A percentile compares a stretch with the other conserved stretches of the same genome.
Evolutionary conservation across 371 early-diverging fungal genomes (phyloP).

Genomic region (Rhizopus microsporus): DNA sequence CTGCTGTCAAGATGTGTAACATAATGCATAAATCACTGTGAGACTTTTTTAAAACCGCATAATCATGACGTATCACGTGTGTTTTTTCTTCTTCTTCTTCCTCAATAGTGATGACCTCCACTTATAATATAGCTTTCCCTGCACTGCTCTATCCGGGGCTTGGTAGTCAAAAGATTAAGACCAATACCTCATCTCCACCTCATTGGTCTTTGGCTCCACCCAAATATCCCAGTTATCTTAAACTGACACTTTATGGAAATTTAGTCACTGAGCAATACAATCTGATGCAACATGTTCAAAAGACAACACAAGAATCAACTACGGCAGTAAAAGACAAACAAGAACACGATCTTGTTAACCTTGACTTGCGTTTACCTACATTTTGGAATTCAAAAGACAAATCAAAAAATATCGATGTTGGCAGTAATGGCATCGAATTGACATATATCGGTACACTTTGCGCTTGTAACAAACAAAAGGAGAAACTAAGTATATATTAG

Average conservation of each 20-base stretch:
- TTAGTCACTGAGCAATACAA: conserved; percentile 33
- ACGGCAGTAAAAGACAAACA: conserved; percentile 5
- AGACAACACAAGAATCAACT: neutral
- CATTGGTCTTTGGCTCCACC: conserved; percentile 32
- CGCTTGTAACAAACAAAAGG: neutral
- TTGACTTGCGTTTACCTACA: conserved; percentile 55
- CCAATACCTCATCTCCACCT: neutral
- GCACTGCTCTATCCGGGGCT: conserved; percentile 12
- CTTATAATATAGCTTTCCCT: conserved; percentile 19
- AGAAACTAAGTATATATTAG: conserved; percentile 37
- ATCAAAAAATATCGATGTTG: conserved; percentile 56
- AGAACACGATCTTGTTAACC: conserved; percentile 14
- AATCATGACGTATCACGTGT: conserved; percentile 1
- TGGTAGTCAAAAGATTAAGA: neutral
- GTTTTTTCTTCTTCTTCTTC: neutral
- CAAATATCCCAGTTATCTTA: conserved; percentile 38
- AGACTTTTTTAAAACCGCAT: neutral
- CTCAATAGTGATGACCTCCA: conserved; percentile 3
- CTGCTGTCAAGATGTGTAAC: too few species aligned
- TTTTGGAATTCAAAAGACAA: conserved; percentile 69
- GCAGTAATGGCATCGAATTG: conserved; percentile 54
- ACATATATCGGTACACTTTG: conserved; percentile 53
- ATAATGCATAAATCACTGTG: too few species aligned
- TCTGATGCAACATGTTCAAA: conserved; percentile 11
- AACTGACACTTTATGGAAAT: conserved; percentile 36